Percentiles rank a stretch among this genome's conserved stretches.
Conservation (phyloP, 2,329 filamentous ascomycete species). For the Capronia americana region DNA sequence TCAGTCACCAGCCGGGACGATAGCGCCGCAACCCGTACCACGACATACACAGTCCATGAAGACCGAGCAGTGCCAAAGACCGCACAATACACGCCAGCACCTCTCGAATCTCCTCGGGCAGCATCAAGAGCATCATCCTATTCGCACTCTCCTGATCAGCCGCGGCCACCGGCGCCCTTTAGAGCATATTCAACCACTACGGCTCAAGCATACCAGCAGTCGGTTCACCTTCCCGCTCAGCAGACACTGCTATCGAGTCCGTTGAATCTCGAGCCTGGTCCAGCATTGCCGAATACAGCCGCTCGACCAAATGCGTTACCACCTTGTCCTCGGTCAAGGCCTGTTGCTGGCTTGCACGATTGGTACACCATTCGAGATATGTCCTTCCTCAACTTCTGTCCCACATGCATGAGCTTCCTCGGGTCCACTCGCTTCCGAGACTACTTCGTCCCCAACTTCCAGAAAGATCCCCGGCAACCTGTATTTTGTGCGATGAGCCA, state of each 20-base stretch:
- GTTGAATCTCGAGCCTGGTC: constrained; percentile 24
- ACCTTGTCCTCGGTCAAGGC: constrained; percentile 71
- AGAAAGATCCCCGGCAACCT: constrained; percentile 62
- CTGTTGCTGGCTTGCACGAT: constrained; percentile 70
- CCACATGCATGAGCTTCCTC: constrained; percentile 74
- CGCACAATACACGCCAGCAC: constrained; percentile 21
- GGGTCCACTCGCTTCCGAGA: constrained; percentile 73
- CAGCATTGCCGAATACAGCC: neutral
- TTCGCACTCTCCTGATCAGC: constrained; percentile 30
- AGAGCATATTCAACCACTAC: constrained; percentile 28
- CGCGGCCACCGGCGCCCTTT: constrained; percentile 23
- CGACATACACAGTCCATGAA: constrained; percentile 32
- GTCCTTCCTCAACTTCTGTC: constrained; percentile 79
- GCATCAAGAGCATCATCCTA: constrained; percentile 31
- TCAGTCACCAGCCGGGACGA: constrained; percentile 30
- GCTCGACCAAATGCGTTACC: constrained; percentile 53
- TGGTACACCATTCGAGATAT: constrained; percentile 80
- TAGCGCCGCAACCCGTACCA: constrained; percentile 13
- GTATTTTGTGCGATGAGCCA: constrained; percentile 80
- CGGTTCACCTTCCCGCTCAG: constrained; percentile 19
- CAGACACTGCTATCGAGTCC: constrained; percentile 19
- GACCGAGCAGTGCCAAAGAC: constrained; percentile 21
- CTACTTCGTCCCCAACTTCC: constrained; percentile 68
- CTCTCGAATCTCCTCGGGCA: constrained; percentile 26
- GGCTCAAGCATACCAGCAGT: constrained; percentile 18